Evolutionary conservation across 2,329 filamentous ascomycete genomes (phyloP).

Genomic region (Xylariales sp.): DNA sequence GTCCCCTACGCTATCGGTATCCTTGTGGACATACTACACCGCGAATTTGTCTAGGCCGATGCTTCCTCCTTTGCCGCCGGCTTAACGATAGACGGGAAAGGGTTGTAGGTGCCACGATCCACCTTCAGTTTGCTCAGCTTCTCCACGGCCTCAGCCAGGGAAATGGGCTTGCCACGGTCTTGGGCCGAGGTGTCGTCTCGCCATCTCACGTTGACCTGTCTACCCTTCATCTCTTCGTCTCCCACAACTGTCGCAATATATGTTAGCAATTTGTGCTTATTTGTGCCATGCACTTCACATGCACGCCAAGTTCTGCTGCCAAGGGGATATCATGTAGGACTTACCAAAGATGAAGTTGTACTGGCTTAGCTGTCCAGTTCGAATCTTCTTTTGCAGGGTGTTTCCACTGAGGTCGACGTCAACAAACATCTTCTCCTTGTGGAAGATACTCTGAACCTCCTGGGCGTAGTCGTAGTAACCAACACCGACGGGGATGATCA

Average conservation of each 20-base stretch:
- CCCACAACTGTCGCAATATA: slow-evolving; percentile 62
- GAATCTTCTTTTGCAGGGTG: slow-evolving; percentile 87
- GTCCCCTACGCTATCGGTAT: too few species aligned
- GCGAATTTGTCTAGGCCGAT: slow-evolving; percentile 1
- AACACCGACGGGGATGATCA: slow-evolving; percentile 74
- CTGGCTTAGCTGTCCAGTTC: slow-evolving; percentile 72
- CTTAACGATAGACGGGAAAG: slow-evolving; percentile 24
- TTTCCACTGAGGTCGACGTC: slow-evolving; percentile 71
- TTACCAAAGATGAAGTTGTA: slow-evolving; percentile 80
- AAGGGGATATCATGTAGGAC: too few species aligned
- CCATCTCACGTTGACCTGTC: slow-evolving; percentile 60
- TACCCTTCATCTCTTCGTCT: slow-evolving; percentile 55
- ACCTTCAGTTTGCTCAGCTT: slow-evolving; percentile 49
- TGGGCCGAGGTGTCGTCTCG: slow-evolving; percentile 59
- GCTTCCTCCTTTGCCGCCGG: slow-evolving; percentile 8
- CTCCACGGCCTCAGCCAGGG: slow-evolving; percentile 51
- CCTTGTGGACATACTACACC: too few species aligned
- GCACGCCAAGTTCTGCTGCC: too few species aligned
- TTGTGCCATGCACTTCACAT: too few species aligned
- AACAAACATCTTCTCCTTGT: slow-evolving; percentile 63
- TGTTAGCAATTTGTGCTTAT: too few species aligned
- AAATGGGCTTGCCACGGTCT: slow-evolving; percentile 54
- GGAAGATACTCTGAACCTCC: slow-evolving; percentile 67
- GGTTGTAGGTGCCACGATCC: slow-evolving; percentile 34
- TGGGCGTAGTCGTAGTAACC: slow-evolving; percentile 65